Base-by-base conservation (phyloP, 2,329 filamentous ascomycete genomes). In the Akanthomyces lecanii region DNA sequence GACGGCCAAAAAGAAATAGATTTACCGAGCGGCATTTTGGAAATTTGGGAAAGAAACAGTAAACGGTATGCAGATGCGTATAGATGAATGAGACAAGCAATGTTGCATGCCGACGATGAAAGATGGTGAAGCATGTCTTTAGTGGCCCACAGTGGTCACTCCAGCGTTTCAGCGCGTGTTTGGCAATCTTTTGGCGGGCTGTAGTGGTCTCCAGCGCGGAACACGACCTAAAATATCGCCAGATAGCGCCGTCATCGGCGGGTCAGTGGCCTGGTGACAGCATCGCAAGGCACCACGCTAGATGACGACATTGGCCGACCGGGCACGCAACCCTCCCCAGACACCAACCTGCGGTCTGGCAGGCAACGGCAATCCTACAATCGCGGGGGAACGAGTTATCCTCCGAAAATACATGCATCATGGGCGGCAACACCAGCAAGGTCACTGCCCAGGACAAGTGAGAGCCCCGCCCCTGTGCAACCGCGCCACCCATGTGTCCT, bases 371-470 rank as follows among this genome's bases (percentile, higher is more conserved):
- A 21, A 14, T 25, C 3, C 25, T 44, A 10, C 14, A 33, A 14
- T 61, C 47, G 10, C 23, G 11, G 23, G 16, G 56, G 21, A 18
- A 18, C 21, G 36, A 42, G 5, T n/a, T 11, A 21, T 23, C n/a
- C 30, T 12, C 30, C 3, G 3, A 47, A 28, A 44, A 45, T 25
- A 28, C 18, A 23, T 10, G 21, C 66, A 70, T 58, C 44, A 86
- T 86, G 84, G 84, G 84, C 42, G 82, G 81, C 69, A 82, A 76
- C 67, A 70, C 78, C 59, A 86, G 84, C 74, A 82, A 82, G 73
- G 81, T 86, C 66, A 86, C 84, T 64, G 82, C 81, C 70, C 93
- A 97, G 79, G 94, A 98, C 79, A 92, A 92, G 93, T 96, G 85
- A 75, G 18, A 57, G 36, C 61, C 36, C 59, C 50, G 28, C 51